These are phyloP conservation scores for Epichloe sibirici DNA, from an alignment of 2,329 filamentous ascomycete genomes.

Conservation along the genomic window DNA sequence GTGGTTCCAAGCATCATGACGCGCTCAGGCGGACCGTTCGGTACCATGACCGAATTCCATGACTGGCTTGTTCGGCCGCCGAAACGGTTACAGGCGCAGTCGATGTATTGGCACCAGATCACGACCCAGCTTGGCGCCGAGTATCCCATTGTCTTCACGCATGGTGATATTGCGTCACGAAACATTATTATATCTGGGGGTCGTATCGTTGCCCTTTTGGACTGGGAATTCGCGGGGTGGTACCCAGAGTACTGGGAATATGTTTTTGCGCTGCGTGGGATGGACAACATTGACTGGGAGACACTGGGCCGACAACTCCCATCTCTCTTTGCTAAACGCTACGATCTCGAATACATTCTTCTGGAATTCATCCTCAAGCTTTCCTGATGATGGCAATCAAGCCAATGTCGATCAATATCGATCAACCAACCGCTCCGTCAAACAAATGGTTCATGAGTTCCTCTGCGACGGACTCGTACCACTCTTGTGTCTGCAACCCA, in stretches of 20 bases:
- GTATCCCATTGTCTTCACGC: constrained; percentile 9
- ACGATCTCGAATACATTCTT: neutral
- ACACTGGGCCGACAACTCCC: constrained; percentile 3
- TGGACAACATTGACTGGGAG: constrained; percentile 10
- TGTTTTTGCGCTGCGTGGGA: constrained; percentile 2
- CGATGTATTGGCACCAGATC: constrained; percentile 13
- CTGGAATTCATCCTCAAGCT: neutral
- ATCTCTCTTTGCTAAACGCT: neutral
- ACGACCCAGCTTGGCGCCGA: constrained; percentile 11
- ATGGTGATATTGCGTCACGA: constrained; percentile 7
- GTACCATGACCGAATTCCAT: constrained; percentile 10
- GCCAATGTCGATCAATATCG: neutral
- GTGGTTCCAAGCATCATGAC: constrained; percentile 12
- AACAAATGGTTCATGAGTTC: neutral
- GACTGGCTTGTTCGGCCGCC: constrained; percentile 14
- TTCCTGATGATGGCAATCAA: neutral
- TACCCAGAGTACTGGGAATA: constrained; percentile 9
- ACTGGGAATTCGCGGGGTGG: constrained; percentile 9
- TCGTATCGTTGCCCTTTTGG: constrained; percentile 3
- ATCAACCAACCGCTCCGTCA: neutral
- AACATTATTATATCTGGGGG: constrained; percentile 9
- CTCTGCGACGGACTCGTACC: neutral
- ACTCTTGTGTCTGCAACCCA: neutral
- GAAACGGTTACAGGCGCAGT: constrained; percentile 6
- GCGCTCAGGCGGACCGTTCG: constrained; percentile 13